Evolutionary conservation across 495 filamentous ascomycete genomes (phyloP), one percentile per base, ranked within the genome.

Genomic region (Trichodelitschia bisporula): DNA sequence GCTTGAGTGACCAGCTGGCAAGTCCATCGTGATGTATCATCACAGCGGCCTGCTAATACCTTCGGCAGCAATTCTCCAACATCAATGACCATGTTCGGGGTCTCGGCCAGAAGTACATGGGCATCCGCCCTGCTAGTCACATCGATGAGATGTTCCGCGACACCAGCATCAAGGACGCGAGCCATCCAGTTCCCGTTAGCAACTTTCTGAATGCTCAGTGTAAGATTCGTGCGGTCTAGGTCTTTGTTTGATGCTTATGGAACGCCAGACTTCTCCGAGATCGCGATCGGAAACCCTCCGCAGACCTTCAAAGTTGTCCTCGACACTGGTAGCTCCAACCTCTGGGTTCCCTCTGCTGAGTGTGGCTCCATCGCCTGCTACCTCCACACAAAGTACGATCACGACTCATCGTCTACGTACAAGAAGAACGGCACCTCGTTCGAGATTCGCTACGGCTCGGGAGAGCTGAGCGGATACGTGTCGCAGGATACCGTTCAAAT

Each of bases 191-290:
- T 12, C 72, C 86, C 30, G 71, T 99, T 38, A 76, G 69, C 48
- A 99, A 99, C 62, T 99, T 93, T 59, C 57, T 99, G 56, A 99
- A 99, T 44, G 89, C 89, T 33, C 89, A 99, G 55, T 99, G 84
- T 92, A 71, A 42, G 77, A 40, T 28, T 17, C 28, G 52, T 35
- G 25, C 5, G 3, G n/a, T 24, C 13, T 32, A 23, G 15, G 24
- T 39, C 15, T 4, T 23, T 18, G 15, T 18, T 19, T 23, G 4
- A 2, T 16, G 36, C 18, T 18, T 26, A 9, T 27, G 11, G 25
- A 4, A 32, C 37, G 30, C 6, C 44, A 93, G 83, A 99, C 59
- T 99, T 89, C 69, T 90, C 86, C 34, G 79, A 91, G 46, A 90
- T 99, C 50, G 59, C 69, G 35, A 65, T 99, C 44, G 89, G 89